Evolutionary conservation across 2,329 filamentous ascomycete species (phyloP).

Genomic region (Fusarium zealandicum): DNA sequence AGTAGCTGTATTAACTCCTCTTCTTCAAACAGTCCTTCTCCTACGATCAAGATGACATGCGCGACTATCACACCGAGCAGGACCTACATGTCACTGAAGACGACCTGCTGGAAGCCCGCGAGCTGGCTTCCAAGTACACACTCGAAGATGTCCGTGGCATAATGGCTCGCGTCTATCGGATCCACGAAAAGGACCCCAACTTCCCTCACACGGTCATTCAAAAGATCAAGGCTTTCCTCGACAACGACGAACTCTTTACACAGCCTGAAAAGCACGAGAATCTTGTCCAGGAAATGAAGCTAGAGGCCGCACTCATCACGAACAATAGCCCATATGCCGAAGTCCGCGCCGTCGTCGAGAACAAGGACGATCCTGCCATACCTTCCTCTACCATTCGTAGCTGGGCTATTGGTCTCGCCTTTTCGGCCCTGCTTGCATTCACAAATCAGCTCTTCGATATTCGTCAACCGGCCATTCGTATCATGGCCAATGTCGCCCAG

Average conservation of each 20-base stretch:
- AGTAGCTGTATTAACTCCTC: conserved; percentile 13
- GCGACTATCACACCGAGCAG: conserved; percentile 46
- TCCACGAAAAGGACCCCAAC: conserved; percentile 54
- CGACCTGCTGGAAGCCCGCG: conserved; percentile 55
- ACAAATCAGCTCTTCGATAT: conserved; percentile 67
- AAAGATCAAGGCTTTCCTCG: conserved; percentile 53
- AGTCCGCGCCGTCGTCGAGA: conserved; percentile 63
- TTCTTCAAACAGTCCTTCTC: conserved; percentile 44
- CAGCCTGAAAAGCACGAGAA: conserved; percentile 57
- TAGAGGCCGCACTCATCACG: conserved; percentile 61
- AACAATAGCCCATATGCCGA: conserved; percentile 66
- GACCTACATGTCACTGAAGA: conserved; percentile 56
- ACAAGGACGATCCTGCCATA: conserved; percentile 58
- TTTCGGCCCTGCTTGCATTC: conserved; percentile 57
- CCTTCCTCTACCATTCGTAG: conserved; percentile 63
- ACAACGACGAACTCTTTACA: conserved; percentile 53
- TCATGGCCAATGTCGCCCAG: conserved; percentile 64
- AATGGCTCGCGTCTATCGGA: conserved; percentile 50
- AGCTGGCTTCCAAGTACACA: conserved; percentile 52
- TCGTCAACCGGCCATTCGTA: conserved; percentile 61
- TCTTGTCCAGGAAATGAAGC: conserved; percentile 61
- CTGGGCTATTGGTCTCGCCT: conserved; percentile 61
- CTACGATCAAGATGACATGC: conserved; percentile 49
- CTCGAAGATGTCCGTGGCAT: conserved; percentile 54
- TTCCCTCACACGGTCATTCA: conserved; percentile 50